Evolutionary conservation across 2,329 filamentous ascomycete species (phyloP).

Genomic region (Penicillium polonicum): DNA sequence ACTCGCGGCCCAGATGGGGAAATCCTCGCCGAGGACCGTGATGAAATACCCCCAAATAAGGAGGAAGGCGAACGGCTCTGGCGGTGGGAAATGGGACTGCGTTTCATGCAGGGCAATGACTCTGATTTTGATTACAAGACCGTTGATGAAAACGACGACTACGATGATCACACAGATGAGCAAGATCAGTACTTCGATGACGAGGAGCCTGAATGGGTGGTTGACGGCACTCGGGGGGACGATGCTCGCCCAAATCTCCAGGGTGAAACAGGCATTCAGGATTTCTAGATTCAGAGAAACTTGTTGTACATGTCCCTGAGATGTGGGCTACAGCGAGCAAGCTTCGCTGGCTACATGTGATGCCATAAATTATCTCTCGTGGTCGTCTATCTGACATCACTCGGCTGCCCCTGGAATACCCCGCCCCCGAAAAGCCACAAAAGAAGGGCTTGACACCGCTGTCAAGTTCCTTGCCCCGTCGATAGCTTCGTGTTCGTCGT

Average conservation of each 20-base stretch:
- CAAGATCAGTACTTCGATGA: conserved; percentile 79
- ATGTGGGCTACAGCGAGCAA: neutral
- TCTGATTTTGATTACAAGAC: conserved; percentile 72
- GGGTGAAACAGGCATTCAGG: conserved; percentile 70
- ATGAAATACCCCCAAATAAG: conserved; percentile 58
- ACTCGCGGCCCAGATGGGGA: conserved; percentile 53
- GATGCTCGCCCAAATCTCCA: conserved; percentile 29
- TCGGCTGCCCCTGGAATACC: neutral
- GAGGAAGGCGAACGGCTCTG: conserved; percentile 69
- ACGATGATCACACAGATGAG: conserved; percentile 64
- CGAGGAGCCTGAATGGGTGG: conserved; percentile 68
- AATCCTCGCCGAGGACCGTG: conserved; percentile 58
- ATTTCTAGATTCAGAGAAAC: conserved; percentile 53
- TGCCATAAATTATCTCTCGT: neutral
- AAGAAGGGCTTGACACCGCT: neutral
- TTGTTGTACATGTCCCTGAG: neutral
- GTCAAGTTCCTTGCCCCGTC: neutral
- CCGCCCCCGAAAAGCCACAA: neutral
- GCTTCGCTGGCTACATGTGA: neutral
- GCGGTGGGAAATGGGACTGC: conserved; percentile 67
- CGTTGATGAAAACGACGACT: conserved; percentile 71
- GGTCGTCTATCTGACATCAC: neutral
- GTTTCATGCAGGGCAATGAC: conserved; percentile 74
- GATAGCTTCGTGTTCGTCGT: neutral
- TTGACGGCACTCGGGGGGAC: conserved; percentile 44